phyloP scores from a whole-genome alignment of 257 asterid species.

The Hygrophila difformis region DNA sequence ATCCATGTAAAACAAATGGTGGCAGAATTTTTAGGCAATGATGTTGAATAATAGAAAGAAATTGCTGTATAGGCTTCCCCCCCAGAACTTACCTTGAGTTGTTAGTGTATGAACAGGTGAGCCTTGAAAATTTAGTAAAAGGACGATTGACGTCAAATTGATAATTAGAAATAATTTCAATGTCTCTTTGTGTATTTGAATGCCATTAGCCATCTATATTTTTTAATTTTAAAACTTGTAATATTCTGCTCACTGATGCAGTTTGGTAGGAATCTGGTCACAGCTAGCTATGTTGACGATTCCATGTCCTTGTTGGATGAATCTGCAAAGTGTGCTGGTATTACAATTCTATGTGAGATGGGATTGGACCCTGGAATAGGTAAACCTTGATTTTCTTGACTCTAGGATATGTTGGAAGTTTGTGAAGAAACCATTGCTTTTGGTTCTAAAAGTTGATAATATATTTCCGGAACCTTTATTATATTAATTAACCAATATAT shows the following conservation, averaged over 20 bases:
- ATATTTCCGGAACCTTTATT: too few species aligned
- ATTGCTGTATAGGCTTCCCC: not conserved
- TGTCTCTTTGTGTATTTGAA: not conserved
- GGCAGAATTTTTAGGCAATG: not conserved
- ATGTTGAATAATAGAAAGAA: conserved; percentile 1
- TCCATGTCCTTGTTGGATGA: conserved; percentile 74
- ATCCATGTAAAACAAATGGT: not conserved
- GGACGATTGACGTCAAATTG: not conserved
- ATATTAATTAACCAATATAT: too few species aligned
- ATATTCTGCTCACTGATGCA: conserved; percentile 29
- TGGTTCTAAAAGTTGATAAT: too few species aligned
- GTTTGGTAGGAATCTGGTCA: conserved; percentile 77
- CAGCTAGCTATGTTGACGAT: conserved; percentile 94
- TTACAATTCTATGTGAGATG: conserved; percentile 92
- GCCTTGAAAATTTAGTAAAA: not conserved
- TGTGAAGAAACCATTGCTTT: not conserved
- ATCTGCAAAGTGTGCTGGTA: conserved; percentile 56
- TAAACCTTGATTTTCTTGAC: conserved; percentile 18
- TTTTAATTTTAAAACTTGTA: conserved; percentile 2
- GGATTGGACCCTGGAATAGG: conserved; percentile 99
- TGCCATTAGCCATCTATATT: conserved; percentile 6
- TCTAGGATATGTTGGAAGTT: not conserved
- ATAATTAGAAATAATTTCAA: not conserved
- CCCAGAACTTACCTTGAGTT: too few species aligned
- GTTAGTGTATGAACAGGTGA: too few species aligned